phyloP scores from a whole-genome alignment of 1,139 yeast genomes.

The Yamadazyma jaroonii region DNA sequence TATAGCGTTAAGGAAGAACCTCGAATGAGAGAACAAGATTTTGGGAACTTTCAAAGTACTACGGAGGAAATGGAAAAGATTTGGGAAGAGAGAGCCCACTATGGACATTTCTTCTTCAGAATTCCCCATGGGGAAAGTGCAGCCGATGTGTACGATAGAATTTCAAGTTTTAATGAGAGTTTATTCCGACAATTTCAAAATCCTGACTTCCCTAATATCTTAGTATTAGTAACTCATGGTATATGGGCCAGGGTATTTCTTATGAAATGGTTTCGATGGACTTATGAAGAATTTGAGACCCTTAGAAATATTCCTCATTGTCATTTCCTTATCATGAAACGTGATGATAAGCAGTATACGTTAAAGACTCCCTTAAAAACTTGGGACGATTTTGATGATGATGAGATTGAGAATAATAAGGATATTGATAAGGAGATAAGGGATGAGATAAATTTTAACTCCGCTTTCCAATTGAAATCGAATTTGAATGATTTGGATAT shows the following conservation, averaged over 20 bases:
- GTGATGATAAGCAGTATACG: conserved; percentile 41
- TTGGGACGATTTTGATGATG: conserved; percentile 56
- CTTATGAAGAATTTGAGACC: conserved; percentile 82
- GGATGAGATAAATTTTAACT: conserved; percentile 43
- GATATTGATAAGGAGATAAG: conserved; percentile 40
- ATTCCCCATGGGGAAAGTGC: conserved; percentile 95
- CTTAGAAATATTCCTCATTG: conserved; percentile 84
- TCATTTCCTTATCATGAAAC: conserved; percentile 74
- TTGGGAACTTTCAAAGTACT: conserved; percentile 85
- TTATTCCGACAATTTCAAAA: conserved; percentile 73
- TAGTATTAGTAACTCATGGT: conserved; percentile 88
- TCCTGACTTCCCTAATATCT: conserved; percentile 65
- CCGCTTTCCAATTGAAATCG: conserved; percentile 27
- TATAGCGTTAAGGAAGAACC: conserved; percentile 78
- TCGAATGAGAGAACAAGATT: conserved; percentile 88
- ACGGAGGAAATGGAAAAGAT: conserved; percentile 73
- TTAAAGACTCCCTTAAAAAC: conserved; percentile 55
- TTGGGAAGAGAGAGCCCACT: conserved; percentile 80
- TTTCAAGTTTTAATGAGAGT: conserved; percentile 86
- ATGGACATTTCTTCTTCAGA: conserved; percentile 88
- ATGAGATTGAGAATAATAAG: conserved; percentile 35
- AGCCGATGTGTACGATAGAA: conserved; percentile 89
- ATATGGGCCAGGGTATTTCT: conserved; percentile 90
- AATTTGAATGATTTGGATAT: conserved; percentile 44
- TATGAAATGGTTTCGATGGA: conserved; percentile 94